Evolutionary conservation across 2,329 filamentous ascomycete species (phyloP).

Genomic region (Orbilia brochopaga): DNA sequence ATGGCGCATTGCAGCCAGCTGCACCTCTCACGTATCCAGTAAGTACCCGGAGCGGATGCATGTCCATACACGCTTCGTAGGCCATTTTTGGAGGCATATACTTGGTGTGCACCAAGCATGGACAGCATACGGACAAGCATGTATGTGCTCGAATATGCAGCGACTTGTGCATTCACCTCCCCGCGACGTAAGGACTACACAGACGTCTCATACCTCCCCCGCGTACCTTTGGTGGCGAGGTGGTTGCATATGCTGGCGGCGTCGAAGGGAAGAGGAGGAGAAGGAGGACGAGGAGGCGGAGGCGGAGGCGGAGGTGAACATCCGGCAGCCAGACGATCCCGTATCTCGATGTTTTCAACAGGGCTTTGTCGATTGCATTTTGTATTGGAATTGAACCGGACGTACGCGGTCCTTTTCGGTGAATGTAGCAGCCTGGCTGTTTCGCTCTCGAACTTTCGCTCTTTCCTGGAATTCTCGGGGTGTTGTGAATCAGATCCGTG

Average conservation of each 20-base stretch:
- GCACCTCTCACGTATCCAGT: too few relatives aligned
- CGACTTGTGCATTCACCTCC: background rate
- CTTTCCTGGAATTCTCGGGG: constrained; percentile 23
- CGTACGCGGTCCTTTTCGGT: background rate
- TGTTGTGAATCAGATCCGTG: constrained; percentile 23
- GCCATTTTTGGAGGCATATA: background rate
- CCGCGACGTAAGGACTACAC: background rate
- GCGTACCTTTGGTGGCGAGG: too few relatives aligned
- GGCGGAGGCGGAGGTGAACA: too few relatives aligned
- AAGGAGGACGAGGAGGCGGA: too few relatives aligned
- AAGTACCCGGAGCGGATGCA: too few relatives aligned
- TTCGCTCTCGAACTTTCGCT: constrained; percentile 9
- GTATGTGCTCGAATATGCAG: background rate
- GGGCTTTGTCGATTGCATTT: background rate
- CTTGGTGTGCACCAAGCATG: background rate
- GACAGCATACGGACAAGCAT: constrained; percentile 4
- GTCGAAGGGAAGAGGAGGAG: too few relatives aligned
- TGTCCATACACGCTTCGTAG: too few relatives aligned
- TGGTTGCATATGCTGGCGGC: too few relatives aligned
- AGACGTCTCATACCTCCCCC: too few relatives aligned
- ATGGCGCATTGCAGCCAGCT: too few relatives aligned
- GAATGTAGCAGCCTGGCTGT: constrained; percentile 8
- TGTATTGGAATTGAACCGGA: background rate
- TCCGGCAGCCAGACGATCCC: background rate
- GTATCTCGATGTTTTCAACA: background rate